Conservation (phyloP, 2,329 filamentous ascomycete species). For the Xylariaceae sp. region DNA sequence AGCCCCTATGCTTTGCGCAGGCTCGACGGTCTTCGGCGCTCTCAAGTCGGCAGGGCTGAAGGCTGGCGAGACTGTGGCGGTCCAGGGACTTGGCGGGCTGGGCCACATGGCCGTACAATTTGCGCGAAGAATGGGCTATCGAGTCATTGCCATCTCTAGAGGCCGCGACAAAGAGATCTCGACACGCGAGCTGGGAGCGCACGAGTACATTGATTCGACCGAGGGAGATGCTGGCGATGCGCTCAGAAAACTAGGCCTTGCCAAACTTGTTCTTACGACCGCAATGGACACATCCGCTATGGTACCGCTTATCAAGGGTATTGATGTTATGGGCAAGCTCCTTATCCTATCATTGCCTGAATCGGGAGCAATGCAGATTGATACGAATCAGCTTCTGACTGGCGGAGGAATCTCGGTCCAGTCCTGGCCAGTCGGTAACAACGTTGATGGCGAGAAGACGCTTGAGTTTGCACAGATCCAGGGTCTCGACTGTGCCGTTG, state of each 20-base stretch:
- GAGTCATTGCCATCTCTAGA: constrained; percentile 52
- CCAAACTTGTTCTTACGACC: constrained; percentile 10
- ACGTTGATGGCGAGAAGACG: constrained; percentile 12
- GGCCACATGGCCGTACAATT: constrained; percentile 65
- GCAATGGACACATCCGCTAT: constrained; percentile 8
- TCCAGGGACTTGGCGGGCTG: constrained; percentile 60
- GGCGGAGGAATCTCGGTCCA: constrained; percentile 14
- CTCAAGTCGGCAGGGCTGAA: constrained; percentile 34
- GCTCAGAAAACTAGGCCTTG: constrained; percentile 11
- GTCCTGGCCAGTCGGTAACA: constrained; percentile 11
- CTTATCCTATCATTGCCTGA: constrained; percentile 15
- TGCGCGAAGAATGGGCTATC: constrained; percentile 60
- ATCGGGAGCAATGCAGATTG: constrained; percentile 5
- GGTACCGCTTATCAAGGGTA: constrained; percentile 14
- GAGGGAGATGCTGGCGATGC: constrained; percentile 10
- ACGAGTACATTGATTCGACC: constrained; percentile 45
- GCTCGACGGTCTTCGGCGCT: constrained; percentile 43
- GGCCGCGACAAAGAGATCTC: constrained; percentile 49
- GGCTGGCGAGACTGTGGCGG: constrained; percentile 34
- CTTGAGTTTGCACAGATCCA: constrained; percentile 14
- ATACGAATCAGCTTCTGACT: constrained; percentile 6
- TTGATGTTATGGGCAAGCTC: constrained; percentile 18
- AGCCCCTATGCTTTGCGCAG: constrained; percentile 49
- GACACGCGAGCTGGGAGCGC: constrained; percentile 51
- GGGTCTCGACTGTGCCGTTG: constrained; percentile 9